Evolutionary conservation across 2,329 filamentous ascomycete species (phyloP), one percentile per base, ranked within the genome.

Genomic region (Harringtonia lauricola): DNA sequence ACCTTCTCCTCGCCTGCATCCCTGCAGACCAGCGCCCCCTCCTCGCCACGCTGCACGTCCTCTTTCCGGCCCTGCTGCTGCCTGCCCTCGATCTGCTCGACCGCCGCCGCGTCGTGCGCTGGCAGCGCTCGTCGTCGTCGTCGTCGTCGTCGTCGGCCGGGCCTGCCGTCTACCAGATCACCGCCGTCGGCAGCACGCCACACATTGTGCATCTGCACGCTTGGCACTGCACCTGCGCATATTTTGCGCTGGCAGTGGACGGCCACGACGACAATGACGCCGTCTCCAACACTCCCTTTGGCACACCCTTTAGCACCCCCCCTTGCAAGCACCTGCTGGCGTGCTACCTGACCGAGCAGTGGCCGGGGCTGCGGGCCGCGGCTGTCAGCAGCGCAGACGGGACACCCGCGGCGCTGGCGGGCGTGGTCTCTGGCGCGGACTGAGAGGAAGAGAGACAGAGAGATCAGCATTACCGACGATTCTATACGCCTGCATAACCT

Each of bases 211-310:
- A 81, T 10, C 70, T 89, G 2, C 54, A 60, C 1, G 77, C 82
- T 2, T 96, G 92, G 92, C 88, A 83, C 60, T 98, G 92, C 62
- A 86, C 79, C 1, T 98, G 92, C 65, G 83, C 88, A 4, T 81
- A 79, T 1, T 96, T 96, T 60, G 73, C 82, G 0, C 81, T 94
- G 49, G n/a, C n/a, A n/a, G n/a, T 70, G 36, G n/a, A 26, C 40
- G 28, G 40, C 31, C 15, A 47, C 42, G n/a, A 24, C n/a, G 26
- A 14, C 43, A 37, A 18, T 24, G 36, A 21, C 28, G 30, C 5
- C 8, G 42, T 30, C 17, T 43, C 18, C 8, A 41, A 34, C 13
- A 24, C 22, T 22, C 36, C 21, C 36, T 18, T 18, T 15, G 10
- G 21, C 7, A 29, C 26, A 21, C 19, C 29, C 78, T 53, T 50